Evolutionary conservation across 208 protist species (phyloP).

Genomic region (Lotmaria passim): DNA sequence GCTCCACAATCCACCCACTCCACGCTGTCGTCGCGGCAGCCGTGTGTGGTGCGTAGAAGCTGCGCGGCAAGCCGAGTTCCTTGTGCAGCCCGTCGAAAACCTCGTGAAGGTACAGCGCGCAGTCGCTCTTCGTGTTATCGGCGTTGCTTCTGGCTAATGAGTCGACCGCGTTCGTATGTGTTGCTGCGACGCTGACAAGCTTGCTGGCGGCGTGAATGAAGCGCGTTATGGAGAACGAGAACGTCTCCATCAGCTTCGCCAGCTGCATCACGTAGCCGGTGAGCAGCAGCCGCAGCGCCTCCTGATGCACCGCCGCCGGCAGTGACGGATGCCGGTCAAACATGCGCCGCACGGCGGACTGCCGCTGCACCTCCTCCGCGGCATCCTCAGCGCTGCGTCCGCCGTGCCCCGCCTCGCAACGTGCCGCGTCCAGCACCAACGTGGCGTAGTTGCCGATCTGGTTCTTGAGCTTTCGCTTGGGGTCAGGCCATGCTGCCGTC

Average conservation of each 20-base stretch:
- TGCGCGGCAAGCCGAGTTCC: slow-evolving; percentile 67
- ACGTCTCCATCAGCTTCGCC: slow-evolving; percentile 35
- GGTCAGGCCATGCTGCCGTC: background rate
- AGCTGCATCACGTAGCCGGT: slow-evolving; percentile 36
- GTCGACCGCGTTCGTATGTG: background rate
- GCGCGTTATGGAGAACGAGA: slow-evolving; percentile 30
- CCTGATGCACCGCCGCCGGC: slow-evolving; percentile 30
- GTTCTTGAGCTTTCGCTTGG: background rate
- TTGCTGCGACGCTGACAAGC: background rate
- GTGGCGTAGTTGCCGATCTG: slow-evolving; percentile 24
- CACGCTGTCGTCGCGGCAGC: slow-evolving; percentile 14
- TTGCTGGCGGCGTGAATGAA: slow-evolving; percentile 17
- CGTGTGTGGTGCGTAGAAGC: slow-evolving; percentile 8
- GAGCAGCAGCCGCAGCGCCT: slow-evolving; percentile 33
- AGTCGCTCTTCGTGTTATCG: background rate
- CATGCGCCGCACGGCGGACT: slow-evolving; percentile 34
- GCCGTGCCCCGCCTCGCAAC: slow-evolving; percentile 10
- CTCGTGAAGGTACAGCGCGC: slow-evolving; percentile 18
- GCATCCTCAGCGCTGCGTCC: slow-evolving; percentile 22
- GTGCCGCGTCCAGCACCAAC: slow-evolving; percentile 27
- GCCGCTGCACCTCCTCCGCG: slow-evolving; percentile 32
- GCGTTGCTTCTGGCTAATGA: background rate
- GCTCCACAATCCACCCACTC: slow-evolving; percentile 21
- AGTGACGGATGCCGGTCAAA: slow-evolving; percentile 30
- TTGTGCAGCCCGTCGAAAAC: slow-evolving; percentile 65